Percentiles rank a stretch among this genome's conserved stretches.
Conservation (phyloP, 495 filamentous ascomycete genomes). For the Haplographium delicatum region DNA sequence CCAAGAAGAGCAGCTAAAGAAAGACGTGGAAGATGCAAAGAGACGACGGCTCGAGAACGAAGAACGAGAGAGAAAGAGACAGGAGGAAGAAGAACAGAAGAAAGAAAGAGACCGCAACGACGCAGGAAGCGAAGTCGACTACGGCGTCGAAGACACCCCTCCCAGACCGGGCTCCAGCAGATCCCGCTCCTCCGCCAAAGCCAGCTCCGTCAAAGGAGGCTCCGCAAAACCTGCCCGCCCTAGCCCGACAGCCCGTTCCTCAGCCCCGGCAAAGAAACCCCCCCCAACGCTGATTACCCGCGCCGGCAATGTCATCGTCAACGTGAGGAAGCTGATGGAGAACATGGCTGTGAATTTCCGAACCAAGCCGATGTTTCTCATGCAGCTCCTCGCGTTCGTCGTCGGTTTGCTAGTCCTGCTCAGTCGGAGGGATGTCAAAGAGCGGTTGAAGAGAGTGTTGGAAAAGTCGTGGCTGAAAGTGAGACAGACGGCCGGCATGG, state of each 20-base stretch:
- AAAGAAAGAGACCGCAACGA: constrained; percentile 32
- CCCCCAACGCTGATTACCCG: constrained; percentile 41
- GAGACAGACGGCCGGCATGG: constrained; percentile 84
- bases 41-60: constrained; percentile 47
- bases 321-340: constrained; percentile 57
- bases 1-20: constrained; percentile 52
- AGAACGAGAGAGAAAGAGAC: constrained; percentile 42
- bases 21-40: constrained; percentile 55
- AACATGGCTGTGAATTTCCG: constrained; percentile 57
- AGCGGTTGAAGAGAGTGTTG: constrained; percentile 63
- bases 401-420: constrained; percentile 75
- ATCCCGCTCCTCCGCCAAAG: constrained; percentile 24
- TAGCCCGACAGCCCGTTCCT: constrained; percentile 19
- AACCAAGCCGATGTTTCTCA: constrained; percentile 66
- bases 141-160: constrained; percentile 44
- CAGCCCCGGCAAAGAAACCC: constrained; percentile 30
- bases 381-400: constrained; percentile 74
- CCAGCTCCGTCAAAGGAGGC: constrained; percentile 31
- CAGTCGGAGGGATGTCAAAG: constrained; percentile 66
- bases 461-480: constrained; percentile 77
- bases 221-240: constrained; percentile 14
- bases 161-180: constrained; percentile 6
- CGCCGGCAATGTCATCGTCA: constrained; percentile 42
- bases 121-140: constrained; percentile 47
- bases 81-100: constrained; percentile 22